phyloP scores from a whole-genome alignment of 768 basidiomycete species.

The Harrya chromipes region DNA sequence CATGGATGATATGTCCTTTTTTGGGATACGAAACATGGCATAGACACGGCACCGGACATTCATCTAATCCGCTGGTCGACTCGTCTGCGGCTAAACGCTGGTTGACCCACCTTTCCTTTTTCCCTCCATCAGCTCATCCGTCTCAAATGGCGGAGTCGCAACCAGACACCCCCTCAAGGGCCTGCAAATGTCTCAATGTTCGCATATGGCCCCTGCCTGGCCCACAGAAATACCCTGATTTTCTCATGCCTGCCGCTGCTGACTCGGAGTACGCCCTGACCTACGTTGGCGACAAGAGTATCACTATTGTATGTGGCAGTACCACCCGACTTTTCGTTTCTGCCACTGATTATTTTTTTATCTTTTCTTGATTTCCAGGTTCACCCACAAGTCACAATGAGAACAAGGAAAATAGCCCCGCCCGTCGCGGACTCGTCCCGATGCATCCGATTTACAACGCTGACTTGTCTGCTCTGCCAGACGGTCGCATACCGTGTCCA shows the following conservation, averaged over 20 bases:
- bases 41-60: slow-evolving; percentile 32
- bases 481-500: slow-evolving; percentile 64
- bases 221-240: slow-evolving; percentile 31
- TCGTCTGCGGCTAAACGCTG: slow-evolving; percentile 27
- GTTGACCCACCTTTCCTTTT: slow-evolving; percentile 14
- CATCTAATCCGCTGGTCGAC: slow-evolving; percentile 30
- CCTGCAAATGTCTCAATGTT: slow-evolving; percentile 74
- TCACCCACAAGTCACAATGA: slow-evolving; percentile 68
- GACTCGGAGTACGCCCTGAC: slow-evolving; percentile 48
- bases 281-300: slow-evolving; percentile 65
- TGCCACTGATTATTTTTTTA: slow-evolving; percentile 7
- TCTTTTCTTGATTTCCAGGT: slow-evolving; percentile 38
- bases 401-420: slow-evolving; percentile 49
- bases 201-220: slow-evolving; percentile 43
- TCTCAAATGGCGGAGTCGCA: slow-evolving; percentile 23
- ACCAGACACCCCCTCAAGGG: slow-evolving; percentile 32
- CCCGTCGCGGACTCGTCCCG: slow-evolving; percentile 44
- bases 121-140: slow-evolving; percentile 16
- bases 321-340: not conserved
- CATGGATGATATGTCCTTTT: slow-evolving; percentile 18
- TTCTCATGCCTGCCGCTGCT: slow-evolving; percentile 25
- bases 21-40: slow-evolving; percentile 23
- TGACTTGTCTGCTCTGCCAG: slow-evolving; percentile 70
- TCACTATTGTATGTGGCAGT: slow-evolving; percentile 52
- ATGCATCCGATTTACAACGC: slow-evolving; percentile 56